These are phyloP conservation scores for Melaleuca alternifolia DNA, from an alignment of 345 rosid species.

Conservation along the genomic window DNA sequence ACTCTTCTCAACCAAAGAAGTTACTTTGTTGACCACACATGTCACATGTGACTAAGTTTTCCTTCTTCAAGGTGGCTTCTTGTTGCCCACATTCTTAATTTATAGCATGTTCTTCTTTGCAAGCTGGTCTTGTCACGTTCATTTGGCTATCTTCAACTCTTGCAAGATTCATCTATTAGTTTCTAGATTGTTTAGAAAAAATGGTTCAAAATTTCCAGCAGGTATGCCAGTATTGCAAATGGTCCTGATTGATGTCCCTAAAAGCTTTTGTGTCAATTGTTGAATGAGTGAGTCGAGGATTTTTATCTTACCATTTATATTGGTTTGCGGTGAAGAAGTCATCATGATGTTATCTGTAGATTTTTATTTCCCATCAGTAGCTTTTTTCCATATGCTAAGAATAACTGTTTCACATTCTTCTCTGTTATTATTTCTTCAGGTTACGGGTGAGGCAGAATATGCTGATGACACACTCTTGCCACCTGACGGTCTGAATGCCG, in stretches of 20 bases:
- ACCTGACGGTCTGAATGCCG: constrained; percentile 74
- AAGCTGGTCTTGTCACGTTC: no score
- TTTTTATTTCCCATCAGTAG: background rate
- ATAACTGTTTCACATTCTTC: background rate
- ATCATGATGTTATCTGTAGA: background rate
- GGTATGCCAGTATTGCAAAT: no score
- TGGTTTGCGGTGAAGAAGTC: background rate
- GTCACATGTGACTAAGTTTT: no score
- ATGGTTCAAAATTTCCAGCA: no score
- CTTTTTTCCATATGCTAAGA: background rate
- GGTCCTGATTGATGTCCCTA: background rate
- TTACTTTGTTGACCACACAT: no score
- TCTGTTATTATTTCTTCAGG: constrained; percentile 34
- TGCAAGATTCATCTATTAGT: no score
- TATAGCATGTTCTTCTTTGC: no score
- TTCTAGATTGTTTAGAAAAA: no score
- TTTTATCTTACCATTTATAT: background rate
- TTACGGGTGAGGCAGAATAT: constrained; percentile 94
- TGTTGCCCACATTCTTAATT: no score
- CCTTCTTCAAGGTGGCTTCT: no score
- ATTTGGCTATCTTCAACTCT: no score
- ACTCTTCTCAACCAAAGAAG: no score
- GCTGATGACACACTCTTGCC: constrained; percentile 76
- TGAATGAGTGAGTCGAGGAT: background rate
- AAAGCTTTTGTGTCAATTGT: background rate